Base-by-base conservation (phyloP, 768 basidiomycete genomes). In the Hypsizygus marmoreus region DNA sequence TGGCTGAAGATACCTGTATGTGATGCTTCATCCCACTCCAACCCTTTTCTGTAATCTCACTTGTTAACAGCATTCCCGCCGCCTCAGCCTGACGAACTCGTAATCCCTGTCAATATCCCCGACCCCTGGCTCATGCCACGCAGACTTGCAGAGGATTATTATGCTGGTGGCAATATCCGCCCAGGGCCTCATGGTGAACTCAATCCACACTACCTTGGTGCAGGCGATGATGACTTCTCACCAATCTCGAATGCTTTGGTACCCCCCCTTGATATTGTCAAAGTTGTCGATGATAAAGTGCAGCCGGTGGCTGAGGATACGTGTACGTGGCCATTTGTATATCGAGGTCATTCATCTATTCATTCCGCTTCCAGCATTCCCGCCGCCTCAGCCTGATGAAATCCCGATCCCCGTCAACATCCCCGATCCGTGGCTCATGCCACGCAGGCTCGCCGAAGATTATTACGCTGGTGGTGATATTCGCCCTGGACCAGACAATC, bases 381-480 rank as follows among this genome's bases (percentile, higher is more conserved):
- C 49, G 7, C 40, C 45, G 32, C 32, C 64, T 61, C 58, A 9
- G 23, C 31, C 24, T 2, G 48, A 53, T 25, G 20, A 26, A 19
- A n/a, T n/a, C n/a, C n/a, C n/a, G n/a, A n/a, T n/a, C n/a, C 57
- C 53, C 10, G 45, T 67, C 19, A 62, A 71, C 23, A 56, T 70
- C 9, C 63, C 56, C 24, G 65, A 69, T 50, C 66, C 62, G n/a
- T 71, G 69, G 71, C 54, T 52, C 31, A 62, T 61, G 14, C 62
- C 64, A 16, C 57, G 53, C 36, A 63, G 37, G 13, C 64, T 62
- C 40, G 70, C 69, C 4, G 58, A 70, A 52, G 70, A 71, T 41
- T 66, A 60, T 41, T 69, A 71, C 48, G 44, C 63, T 8, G 61
- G 62, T 14, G 65, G 66, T 9, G 58, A 63, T 40, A 51, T 53